A percentile compares a stretch with the other conserved stretches of the same genome.
Evolutionary conservation across 768 basidiomycete genomes (phyloP).

Genomic region (Mrakia hoshinonis): DNA sequence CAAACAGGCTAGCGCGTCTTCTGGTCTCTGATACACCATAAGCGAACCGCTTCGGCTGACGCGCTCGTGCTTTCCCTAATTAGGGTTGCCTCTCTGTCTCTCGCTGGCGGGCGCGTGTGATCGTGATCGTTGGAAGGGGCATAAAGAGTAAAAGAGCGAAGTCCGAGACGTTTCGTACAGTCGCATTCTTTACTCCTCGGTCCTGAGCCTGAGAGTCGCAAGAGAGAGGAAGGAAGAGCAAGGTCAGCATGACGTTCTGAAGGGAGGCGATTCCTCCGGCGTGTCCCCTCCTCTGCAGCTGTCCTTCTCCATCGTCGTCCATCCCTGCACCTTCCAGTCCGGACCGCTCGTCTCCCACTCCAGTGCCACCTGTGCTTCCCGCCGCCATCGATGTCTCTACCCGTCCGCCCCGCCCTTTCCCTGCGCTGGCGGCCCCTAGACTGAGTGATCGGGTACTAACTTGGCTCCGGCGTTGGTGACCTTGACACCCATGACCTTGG

Average conservation of each 20-base stretch:
- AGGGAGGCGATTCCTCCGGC: background rate
- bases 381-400: too few species aligned
- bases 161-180: slow-evolving; percentile 17
- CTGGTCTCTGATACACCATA: too few species aligned
- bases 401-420: background rate
- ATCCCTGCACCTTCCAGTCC: too few species aligned
- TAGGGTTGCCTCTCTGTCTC: too few species aligned
- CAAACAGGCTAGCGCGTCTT: too few species aligned
- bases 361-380: too few species aligned
- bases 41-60: too few species aligned
- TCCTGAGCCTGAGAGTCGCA: slow-evolving; percentile 14
- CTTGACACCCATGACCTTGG: slow-evolving; percentile 60
- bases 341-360: too few species aligned
- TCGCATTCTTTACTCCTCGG: slow-evolving; percentile 15
- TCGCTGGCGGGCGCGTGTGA: too few species aligned
- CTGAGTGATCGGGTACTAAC: background rate
- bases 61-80: too few species aligned
- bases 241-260: background rate
- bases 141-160: slow-evolving; percentile 17
- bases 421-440: background rate
- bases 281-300: background rate
- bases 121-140: slow-evolving; percentile 7
- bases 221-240: background rate
- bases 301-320: background rate
- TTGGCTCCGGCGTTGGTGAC: slow-evolving; percentile 17